Base-by-base conservation (phyloP, 1,284 basidiomycete species). In the Puccinia brachypodii region DNA sequence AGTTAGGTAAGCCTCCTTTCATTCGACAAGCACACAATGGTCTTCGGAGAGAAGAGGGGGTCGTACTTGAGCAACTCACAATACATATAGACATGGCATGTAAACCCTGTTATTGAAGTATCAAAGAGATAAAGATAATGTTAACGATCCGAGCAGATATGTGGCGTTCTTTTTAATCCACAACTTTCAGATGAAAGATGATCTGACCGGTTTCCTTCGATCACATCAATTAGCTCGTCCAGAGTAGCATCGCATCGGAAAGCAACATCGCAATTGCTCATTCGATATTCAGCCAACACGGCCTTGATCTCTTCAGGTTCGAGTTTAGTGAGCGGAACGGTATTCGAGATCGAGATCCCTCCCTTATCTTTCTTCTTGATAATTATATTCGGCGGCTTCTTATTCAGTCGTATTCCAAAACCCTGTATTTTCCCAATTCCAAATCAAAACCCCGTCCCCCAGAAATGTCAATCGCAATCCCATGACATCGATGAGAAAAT, bases 281-380 rank as follows among this genome's bases (percentile, higher is more conserved):
- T 88, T 82, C 90, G 92, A 88, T 98, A 99, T 88, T 99, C 97
- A 87, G 92, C 92, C 83, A 96, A 89, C 36, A 99, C 90, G n/a
- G 97, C 97, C 85, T 94, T 94, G 88, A 99, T 96, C 87, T 97
- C 96, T 81, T 96, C 94, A 44, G 93, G 91, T 85, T 98, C 96
- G 83, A 99, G 92, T 86, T 96, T 94, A 11, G 95, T 98, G n/a
- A 99, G 89, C 3, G 96, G 96, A 0, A 98, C 95, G 0, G 96
- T 98, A 86, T 97, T 96, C 44, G 93, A 94, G 86, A 98, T 95
- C 16, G 93, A 91, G 83, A 97, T 91, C 9, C 95, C 95, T 80
- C 96, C 96, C 87, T 93, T 96, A 84, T 98, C 97, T 88, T 97
- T 97, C 88, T 91, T 95, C 86, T 94, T 85, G 81, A 88, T 84